A percentile compares a stretch with the other conserved stretches of the same genome.
Conservation (phyloP, 257 asterid genomes). For the Sherardia arvensis region DNA sequence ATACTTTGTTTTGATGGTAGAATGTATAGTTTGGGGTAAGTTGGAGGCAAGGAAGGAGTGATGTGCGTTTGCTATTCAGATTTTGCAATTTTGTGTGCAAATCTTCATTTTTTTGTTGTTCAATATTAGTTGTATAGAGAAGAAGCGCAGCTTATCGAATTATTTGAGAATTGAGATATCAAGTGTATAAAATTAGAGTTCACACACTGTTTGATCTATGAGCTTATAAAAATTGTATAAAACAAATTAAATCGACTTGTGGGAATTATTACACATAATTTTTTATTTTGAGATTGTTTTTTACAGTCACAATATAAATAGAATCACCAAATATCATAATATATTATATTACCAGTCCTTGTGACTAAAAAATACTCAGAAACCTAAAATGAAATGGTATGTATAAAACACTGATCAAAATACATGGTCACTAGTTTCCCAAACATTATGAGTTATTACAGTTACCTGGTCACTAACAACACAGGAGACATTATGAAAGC, state of each 20-base stretch:
- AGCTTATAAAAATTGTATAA: not conserved
- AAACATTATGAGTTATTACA: not conserved
- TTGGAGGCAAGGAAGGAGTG: not conserved
- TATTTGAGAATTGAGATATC: not conserved
- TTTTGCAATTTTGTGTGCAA: not conserved
- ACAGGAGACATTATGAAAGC: too few species aligned
- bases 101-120: slow-evolving; percentile 1
- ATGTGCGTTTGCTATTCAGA: not conserved
- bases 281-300: too few species aligned
- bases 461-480: too few species aligned
- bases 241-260: not conserved
- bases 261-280: too few species aligned
- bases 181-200: not conserved
- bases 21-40: slow-evolving; percentile 21
- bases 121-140: not conserved
- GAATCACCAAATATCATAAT: too few species aligned
- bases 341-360: too few species aligned
- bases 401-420: too few species aligned
- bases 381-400: too few species aligned
- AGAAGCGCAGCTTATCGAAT: not conserved
- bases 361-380: too few species aligned
- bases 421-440: not conserved
- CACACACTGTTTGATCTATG: not conserved
- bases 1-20: slow-evolving; percentile 19
- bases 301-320: too few species aligned